phyloP scores from a whole-genome alignment of 805 yeast species.

The Cephaloascus fragrans region DNA sequence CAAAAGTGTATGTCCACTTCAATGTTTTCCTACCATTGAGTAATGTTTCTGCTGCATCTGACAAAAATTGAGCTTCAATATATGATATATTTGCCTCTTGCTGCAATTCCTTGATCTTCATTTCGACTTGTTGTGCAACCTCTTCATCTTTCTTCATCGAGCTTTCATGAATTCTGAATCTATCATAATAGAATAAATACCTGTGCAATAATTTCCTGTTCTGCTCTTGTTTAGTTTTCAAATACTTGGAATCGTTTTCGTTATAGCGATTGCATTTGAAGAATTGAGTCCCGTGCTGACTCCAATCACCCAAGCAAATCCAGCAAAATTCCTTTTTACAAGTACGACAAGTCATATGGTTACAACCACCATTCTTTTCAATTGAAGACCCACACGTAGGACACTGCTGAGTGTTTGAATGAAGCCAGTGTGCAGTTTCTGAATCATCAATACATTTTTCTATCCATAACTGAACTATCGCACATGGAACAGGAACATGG shows the following conservation, averaged over 20 bases:
- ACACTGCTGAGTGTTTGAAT: constrained; percentile 76
- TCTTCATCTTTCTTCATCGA: constrained; percentile 66
- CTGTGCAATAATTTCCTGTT: constrained; percentile 45
- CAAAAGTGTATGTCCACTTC: constrained; percentile 86
- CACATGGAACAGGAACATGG: constrained; percentile 83
- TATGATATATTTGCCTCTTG: constrained; percentile 59
- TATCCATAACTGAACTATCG: constrained; percentile 60
- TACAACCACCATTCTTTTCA: constrained; percentile 95
- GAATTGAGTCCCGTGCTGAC: constrained; percentile 48
- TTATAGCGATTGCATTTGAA: constrained; percentile 58
- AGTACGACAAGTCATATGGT: constrained; percentile 84
- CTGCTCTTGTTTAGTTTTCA: constrained; percentile 26
- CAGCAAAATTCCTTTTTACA: constrained; percentile 85
- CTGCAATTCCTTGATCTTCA: constrained; percentile 56
- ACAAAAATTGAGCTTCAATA: constrained; percentile 80
- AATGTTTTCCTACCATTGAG: constrained; percentile 64
- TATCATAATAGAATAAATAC: constrained; percentile 66
- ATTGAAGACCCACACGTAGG: constrained; percentile 73
- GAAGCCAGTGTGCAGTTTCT: constrained; percentile 82
- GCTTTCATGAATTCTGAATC: constrained; percentile 66
- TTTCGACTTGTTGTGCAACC: constrained; percentile 53
- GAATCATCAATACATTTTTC: constrained; percentile 77
- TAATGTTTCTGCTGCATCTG: constrained; percentile 59
- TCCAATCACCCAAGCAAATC: constrained; percentile 82
- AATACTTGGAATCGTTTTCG: constrained; percentile 27